A percentile compares a stretch with the other conserved stretches of the same genome.
phyloP scores from a whole-genome alignment of 768 basidiomycete species.

The Cyclocybe cylindracea region DNA sequence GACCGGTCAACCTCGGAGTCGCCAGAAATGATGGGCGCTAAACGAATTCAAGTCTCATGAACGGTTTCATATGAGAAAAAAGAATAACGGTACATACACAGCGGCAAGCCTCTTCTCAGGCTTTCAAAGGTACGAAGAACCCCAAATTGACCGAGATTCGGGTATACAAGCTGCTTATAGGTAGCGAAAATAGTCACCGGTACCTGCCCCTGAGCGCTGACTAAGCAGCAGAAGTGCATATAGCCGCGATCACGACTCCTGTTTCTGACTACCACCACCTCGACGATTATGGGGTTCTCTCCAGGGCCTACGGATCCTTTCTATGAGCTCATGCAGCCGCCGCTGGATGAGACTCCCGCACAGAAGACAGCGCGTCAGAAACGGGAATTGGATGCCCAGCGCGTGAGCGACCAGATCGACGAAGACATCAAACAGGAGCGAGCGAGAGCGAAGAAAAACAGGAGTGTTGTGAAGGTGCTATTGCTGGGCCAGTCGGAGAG shows the following conservation, averaged over 20 bases:
- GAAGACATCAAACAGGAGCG: conserved; percentile 55
- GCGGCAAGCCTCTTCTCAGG: too few relatives aligned
- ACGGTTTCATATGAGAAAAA: too few relatives aligned
- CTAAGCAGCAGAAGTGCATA: too few relatives aligned
- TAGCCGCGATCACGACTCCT: background rate
- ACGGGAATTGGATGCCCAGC: conserved; percentile 49
- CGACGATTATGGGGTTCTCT: conserved; percentile 32
- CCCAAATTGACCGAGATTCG: too few relatives aligned
- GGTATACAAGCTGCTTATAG: too few relatives aligned
- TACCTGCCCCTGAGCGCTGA: too few relatives aligned
- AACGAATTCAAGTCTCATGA: too few relatives aligned
- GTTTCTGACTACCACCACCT: conserved; percentile 7
- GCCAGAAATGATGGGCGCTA: too few relatives aligned
- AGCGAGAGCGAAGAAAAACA: conserved; percentile 42
- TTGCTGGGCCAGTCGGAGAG: conserved; percentile 69
- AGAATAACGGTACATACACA: too few relatives aligned
- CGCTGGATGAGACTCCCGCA: conserved; percentile 52
- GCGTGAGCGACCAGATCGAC: conserved; percentile 58
- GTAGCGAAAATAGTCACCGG: too few relatives aligned
- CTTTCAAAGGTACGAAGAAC: too few relatives aligned
- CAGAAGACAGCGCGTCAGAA: conserved; percentile 47
- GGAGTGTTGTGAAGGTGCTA: conserved; percentile 54
- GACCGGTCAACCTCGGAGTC: too few relatives aligned
- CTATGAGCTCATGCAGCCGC: conserved; percentile 47
- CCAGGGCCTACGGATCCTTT: conserved; percentile 43